These are phyloP conservation scores for Ophiognomonia clavigignenti-juglandacearum DNA, from an alignment of 2,329 filamentous ascomycete genomes.

Conservation along the genomic window DNA sequence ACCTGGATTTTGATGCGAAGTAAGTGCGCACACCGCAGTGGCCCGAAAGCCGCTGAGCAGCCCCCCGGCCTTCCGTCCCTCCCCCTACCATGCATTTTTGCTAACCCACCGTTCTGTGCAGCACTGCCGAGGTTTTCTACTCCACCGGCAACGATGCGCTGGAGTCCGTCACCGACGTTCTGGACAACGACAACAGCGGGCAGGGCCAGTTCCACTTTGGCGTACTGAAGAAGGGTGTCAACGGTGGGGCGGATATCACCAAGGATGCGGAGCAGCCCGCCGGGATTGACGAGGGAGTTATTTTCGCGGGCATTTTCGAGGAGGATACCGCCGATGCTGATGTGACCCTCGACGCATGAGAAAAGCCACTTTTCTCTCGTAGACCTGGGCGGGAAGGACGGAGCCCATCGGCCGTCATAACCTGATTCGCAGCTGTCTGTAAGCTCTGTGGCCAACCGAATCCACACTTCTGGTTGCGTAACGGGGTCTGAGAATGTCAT, in stretches of 20 bases:
- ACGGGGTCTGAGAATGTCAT: too few species aligned
- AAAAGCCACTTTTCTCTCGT: too few species aligned
- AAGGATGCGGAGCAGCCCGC: constrained; percentile 43
- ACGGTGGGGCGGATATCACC: constrained; percentile 37
- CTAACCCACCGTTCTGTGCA: constrained; percentile 24
- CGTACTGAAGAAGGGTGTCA: constrained; percentile 55
- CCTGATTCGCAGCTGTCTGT: too few species aligned
- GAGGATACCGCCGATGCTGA: constrained; percentile 44
- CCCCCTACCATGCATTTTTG: too few species aligned
- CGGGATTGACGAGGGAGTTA: constrained; percentile 46
- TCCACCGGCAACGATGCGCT: constrained; percentile 43
- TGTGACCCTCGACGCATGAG: too few species aligned
- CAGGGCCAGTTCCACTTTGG: constrained; percentile 60
- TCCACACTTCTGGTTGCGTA: too few species aligned
- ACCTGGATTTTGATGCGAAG: constrained; percentile 52
- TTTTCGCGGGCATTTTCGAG: constrained; percentile 48
- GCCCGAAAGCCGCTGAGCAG: too few species aligned
- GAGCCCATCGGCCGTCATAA: too few species aligned
- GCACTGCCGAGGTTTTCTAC: constrained; percentile 53
- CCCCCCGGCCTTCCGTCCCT: too few species aligned
- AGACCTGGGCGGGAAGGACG: too few species aligned
- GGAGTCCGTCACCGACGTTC: constrained; percentile 37
- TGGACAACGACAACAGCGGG: constrained; percentile 48
- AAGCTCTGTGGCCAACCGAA: too few species aligned
- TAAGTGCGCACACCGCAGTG: too few species aligned